Percentiles rank a stretch among this genome's conserved stretches.
Conservation (phyloP, 805 yeast species). For the Starmerella stellata region DNA sequence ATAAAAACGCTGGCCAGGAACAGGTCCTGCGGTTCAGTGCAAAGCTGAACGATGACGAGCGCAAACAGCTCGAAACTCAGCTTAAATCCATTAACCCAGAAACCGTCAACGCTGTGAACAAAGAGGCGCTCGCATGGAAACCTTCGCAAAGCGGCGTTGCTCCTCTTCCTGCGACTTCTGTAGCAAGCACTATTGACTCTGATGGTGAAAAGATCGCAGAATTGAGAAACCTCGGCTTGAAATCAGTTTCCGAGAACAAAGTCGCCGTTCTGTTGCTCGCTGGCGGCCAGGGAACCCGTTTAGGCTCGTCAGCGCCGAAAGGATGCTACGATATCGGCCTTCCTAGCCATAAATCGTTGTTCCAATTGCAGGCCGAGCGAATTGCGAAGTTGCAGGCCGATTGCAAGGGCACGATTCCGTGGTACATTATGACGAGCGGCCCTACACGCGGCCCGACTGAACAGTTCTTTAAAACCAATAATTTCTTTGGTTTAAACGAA, state of each 20-base stretch:
- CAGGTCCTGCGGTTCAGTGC: slow-evolving; percentile 27
- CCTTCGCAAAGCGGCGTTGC: slow-evolving; percentile 12
- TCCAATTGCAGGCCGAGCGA: slow-evolving; percentile 86
- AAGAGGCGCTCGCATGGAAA: slow-evolving; percentile 10
- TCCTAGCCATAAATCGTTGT: slow-evolving; percentile 67
- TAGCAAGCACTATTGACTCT: slow-evolving; percentile 20
- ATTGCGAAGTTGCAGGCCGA: slow-evolving; percentile 33
- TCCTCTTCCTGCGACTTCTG: slow-evolving; percentile 21
- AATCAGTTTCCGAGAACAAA: slow-evolving; percentile 47
- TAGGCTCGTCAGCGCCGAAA: slow-evolving; percentile 79
- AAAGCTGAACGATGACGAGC: slow-evolving; percentile 18
- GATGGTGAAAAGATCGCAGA: slow-evolving; percentile 17
- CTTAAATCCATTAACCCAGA: slow-evolving; percentile 24
- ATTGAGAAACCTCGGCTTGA: slow-evolving; percentile 41
- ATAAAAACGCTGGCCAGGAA: slow-evolving; percentile 25
- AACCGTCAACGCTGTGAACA: slow-evolving; percentile 20
- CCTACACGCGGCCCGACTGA: slow-evolving; percentile 71
- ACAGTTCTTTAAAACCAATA: slow-evolving; percentile 39
- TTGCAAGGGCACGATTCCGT: slow-evolving; percentile 36
- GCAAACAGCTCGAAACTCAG: slow-evolving; percentile 21
- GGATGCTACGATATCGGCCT: slow-evolving; percentile 82
- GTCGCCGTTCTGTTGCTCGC: slow-evolving; percentile 90
- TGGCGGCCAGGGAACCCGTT: slow-evolving; percentile 95
- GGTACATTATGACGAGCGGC: slow-evolving; percentile 91
- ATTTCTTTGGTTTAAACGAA: slow-evolving; percentile 50